Percentiles rank a stretch among this genome's conserved stretches.
These are phyloP conservation scores for Cicer chorassanicum DNA, from an alignment of 306 rosid genomes.

Conservation along the genomic window DNA sequence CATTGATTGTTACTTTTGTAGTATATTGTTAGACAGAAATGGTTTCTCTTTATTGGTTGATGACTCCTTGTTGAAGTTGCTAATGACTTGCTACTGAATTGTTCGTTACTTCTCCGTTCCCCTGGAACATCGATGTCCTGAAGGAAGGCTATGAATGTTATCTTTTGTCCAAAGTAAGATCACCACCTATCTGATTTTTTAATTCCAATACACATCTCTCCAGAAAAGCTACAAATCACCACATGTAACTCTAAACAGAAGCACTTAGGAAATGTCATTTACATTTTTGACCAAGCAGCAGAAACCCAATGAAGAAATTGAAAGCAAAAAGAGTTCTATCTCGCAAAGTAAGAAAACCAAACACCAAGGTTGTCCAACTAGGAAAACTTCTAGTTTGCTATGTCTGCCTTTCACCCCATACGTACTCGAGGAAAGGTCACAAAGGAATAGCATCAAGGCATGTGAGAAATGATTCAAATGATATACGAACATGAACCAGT, in stretches of 20 bases:
- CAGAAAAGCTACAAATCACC: background rate
- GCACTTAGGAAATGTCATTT: constrained; percentile 18
- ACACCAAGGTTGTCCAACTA: constrained; percentile 15
- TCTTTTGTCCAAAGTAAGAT: constrained; percentile 18
- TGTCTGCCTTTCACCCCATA: background rate
- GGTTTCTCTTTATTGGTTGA: constrained; percentile 34
- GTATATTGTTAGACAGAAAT: constrained; percentile 21
- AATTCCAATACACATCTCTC: constrained; percentile 7
- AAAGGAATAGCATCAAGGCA: too few relatives aligned
- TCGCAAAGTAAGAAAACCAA: constrained; percentile 24
- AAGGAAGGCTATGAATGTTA: background rate
- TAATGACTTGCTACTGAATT: constrained; percentile 16
- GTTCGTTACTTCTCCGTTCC: background rate
- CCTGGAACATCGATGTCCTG: background rate
- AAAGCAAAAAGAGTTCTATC: constrained; percentile 6
- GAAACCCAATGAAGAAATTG: background rate
- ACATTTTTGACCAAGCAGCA: constrained; percentile 31
- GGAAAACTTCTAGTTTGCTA: constrained; percentile 33
- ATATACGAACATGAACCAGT: too few relatives aligned
- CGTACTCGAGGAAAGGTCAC: constrained; percentile 27
- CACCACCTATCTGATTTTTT: constrained; percentile 17
- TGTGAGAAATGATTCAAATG: too few relatives aligned
- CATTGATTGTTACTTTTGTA: constrained; percentile 50
- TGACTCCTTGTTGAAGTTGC: background rate
- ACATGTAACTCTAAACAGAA: constrained; percentile 4